Evolutionary conservation across 2,329 filamentous ascomycete genomes (phyloP).

Genomic region (Penicillium italicum): DNA sequence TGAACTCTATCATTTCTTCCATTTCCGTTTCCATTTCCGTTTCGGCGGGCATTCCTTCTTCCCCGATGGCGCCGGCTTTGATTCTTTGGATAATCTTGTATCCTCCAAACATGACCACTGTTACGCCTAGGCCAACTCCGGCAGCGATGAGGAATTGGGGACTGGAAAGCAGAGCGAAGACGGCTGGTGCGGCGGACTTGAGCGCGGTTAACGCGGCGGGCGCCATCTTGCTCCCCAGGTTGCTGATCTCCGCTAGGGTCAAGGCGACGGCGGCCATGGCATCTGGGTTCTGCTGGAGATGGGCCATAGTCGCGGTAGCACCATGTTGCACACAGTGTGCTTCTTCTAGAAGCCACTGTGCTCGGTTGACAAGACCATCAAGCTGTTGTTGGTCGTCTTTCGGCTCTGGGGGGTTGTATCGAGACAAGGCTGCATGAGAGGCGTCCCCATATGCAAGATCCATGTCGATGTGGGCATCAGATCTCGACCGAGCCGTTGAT

Average conservation of each 20-base stretch:
- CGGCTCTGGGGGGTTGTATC: conserved; percentile 42
- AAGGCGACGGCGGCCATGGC: conserved; percentile 91
- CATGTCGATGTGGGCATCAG: conserved; percentile 66
- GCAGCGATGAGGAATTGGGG: conserved; percentile 94
- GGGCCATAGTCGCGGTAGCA: conserved; percentile 75
- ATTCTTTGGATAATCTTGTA: conserved; percentile 97
- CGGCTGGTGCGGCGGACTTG: conserved; percentile 76
- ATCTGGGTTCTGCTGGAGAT: conserved; percentile 78
- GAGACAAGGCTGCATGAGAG: conserved; percentile 58
- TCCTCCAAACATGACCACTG: conserved; percentile 89
- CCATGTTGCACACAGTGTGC: conserved; percentile 85
- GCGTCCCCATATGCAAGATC: conserved; percentile 85
- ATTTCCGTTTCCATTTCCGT: conserved; percentile 25
- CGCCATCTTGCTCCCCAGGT: conserved; percentile 75
- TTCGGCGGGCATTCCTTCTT: conserved; percentile 17
- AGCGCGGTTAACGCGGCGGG: conserved; percentile 72
- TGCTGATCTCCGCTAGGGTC: conserved; percentile 85
- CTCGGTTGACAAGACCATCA: conserved; percentile 65
- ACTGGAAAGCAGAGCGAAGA: conserved; percentile 80
- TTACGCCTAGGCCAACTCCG: conserved; percentile 85
- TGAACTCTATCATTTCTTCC: conserved; percentile 56
- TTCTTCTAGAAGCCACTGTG: conserved; percentile 77
- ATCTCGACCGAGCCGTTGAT: conserved; percentile 29
- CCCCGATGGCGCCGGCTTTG: conserved; percentile 35
- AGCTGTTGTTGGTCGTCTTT: conserved; percentile 55